phyloP scores from a whole-genome alignment of 768 basidiomycete species.

The Leccinum fibrillosum region DNA sequence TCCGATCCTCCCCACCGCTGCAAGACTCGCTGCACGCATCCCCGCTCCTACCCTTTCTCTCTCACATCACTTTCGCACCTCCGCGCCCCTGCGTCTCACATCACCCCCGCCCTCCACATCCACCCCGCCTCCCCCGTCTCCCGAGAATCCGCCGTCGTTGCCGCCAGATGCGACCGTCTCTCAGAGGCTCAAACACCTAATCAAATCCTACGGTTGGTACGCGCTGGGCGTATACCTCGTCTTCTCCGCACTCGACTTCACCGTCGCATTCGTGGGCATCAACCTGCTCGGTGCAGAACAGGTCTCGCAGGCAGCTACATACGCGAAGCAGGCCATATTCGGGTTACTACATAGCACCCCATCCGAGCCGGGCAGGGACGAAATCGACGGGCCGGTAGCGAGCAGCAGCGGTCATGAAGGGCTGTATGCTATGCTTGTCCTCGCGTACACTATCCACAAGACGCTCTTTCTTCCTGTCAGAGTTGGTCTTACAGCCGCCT shows the following conservation, averaged over 20 bases:
- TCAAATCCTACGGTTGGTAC: conserved; percentile 94
- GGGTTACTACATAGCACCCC: conserved; percentile 49
- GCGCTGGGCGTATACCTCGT: conserved; percentile 87
- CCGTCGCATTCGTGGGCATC: conserved; percentile 79
- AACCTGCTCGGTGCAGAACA: conserved; percentile 89
- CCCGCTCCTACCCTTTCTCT: conserved; percentile 18
- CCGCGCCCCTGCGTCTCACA: conserved; percentile 43
- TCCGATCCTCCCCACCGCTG: conserved; percentile 48
- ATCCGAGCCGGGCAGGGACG: conserved; percentile 65
- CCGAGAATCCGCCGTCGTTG: conserved; percentile 19
- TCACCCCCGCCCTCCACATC: conserved; percentile 26
- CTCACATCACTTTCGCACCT: conserved; percentile 46
- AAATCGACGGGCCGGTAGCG: conserved; percentile 45
- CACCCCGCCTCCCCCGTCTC: conserved; percentile 9
- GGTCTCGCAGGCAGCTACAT: conserved; percentile 64
- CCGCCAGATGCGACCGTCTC: conserved; percentile 57
- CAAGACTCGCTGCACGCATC: conserved; percentile 32
- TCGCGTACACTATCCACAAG: conserved; percentile 97
- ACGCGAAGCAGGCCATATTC: conserved; percentile 48
- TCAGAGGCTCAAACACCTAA: conserved; percentile 73
- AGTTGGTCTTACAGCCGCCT: conserved; percentile 81
- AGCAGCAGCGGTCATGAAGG: conserved; percentile 56
- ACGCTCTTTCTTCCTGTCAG: conserved; percentile 86
- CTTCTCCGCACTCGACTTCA: conserved; percentile 75
- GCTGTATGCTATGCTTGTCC: conserved; percentile 85